Base-by-base conservation (phyloP, 2,329 filamentous ascomycete species). In the Fusarium irregulare region DNA sequence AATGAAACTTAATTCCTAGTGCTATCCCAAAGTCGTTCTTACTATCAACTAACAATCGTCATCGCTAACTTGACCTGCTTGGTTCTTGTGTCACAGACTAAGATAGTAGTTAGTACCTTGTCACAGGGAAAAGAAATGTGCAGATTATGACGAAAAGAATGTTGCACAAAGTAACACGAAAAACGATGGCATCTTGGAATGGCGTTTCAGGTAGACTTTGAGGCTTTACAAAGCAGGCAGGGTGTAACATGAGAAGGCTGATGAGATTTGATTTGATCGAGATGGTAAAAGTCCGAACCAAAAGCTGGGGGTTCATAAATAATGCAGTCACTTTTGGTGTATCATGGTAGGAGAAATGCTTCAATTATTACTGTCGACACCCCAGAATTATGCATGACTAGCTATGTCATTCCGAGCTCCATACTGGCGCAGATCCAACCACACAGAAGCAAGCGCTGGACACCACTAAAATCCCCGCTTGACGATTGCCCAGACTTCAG, bases 371-470 rank as follows among this genome's bases (percentile, higher is more conserved):
- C 30, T 54, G 37, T 18, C 21, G 3, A 4, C 3, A 44, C 34
- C 63, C 54, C 41, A n/a, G 54, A 34, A 44, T 49, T 30, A 23
- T 42, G 23, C 16, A 51, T 40, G 44, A 49, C 34, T 23, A 41
- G 34, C 42, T 66, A 66, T 66, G 64, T 66, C 64, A 67, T 66
- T 41, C 46, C 49, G 28, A 42, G 32, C 56, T 41, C 48, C 55
- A 34, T 46, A 27, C 42, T 66, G 49, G 49, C 11, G 30, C 30
- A 66, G 20, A 47, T 54, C 49, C 28, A 23, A 21, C 67, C 67
- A 70, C 27, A 56, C 57, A 68, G 32, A 70, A 41, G 13, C 32
- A 44, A 57, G 54, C 32, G 20, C 56, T 51, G 25, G 42, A 16
- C 66, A 54, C 56, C 46, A 30, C 28, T 30, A 30, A 30, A 30